Percentiles rank a stretch among this genome's conserved stretches.
Evolutionary conservation across 2,329 filamentous ascomycete genomes (phyloP).

Genomic region (Dactylellina sp.): DNA sequence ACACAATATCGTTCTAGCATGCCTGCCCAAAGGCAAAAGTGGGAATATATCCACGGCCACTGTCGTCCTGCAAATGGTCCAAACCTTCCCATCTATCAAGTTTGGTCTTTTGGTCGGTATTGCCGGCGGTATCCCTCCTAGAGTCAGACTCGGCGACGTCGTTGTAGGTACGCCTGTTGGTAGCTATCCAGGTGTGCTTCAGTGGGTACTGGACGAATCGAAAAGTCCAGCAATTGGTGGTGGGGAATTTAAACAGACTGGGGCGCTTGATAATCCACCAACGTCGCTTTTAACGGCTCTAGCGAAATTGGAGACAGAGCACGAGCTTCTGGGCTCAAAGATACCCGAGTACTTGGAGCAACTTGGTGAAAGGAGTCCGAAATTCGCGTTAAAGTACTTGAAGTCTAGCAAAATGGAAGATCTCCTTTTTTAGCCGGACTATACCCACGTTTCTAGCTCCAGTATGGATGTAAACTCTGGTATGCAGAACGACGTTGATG

Average conservation of each 20-base stretch:
- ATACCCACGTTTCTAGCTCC: background rate
- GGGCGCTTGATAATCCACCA: background rate
- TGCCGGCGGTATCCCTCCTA: slow-evolving; percentile 10
- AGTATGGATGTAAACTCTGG: too few relatives aligned
- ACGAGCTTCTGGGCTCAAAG: background rate
- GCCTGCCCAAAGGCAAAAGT: slow-evolving; percentile 4
- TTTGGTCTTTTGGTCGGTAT: slow-evolving; percentile 24
- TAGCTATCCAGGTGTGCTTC: slow-evolving; percentile 2
- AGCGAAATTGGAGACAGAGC: slow-evolving; percentile 6
- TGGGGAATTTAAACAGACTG: background rate
- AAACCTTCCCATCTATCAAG: slow-evolving; percentile 21
- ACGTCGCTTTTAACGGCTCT: background rate
- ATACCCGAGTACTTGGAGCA: slow-evolving; percentile 3
- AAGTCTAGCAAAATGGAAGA: background rate
- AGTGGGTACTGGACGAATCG: slow-evolving; percentile 9
- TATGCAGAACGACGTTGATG: background rate
- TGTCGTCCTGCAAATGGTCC: slow-evolving; percentile 1
- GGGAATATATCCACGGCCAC: background rate
- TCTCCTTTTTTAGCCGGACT: background rate
- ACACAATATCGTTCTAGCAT: slow-evolving; percentile 17
- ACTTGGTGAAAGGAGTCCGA: background rate
- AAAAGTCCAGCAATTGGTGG: background rate
- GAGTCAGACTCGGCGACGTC: slow-evolving; percentile 14
- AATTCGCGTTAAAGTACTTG: background rate
- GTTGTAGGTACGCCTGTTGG: slow-evolving; percentile 8